A percentile compares a stretch with the other conserved stretches of the same genome.
Evolutionary conservation across 2,329 filamentous ascomycete genomes (phyloP).

Genomic region (Pseudogymnoascus sp.): DNA sequence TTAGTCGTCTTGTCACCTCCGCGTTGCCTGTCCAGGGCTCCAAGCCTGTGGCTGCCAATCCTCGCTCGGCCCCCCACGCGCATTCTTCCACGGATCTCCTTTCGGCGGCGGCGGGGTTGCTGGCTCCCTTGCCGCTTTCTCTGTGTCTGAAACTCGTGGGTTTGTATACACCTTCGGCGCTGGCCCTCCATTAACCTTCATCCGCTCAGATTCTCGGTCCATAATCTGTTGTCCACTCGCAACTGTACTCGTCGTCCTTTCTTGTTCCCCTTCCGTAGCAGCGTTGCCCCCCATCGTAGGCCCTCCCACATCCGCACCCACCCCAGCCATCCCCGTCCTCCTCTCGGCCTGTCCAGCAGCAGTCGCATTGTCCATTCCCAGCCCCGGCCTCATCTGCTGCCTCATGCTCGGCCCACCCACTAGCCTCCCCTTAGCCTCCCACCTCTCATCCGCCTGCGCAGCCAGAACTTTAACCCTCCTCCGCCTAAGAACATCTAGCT

Average conservation of each 20-base stretch:
- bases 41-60: slow-evolving; percentile 44
- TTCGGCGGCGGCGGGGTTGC: slow-evolving; percentile 20
- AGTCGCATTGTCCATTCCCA: slow-evolving; percentile 16
- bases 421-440: slow-evolving; percentile 49
- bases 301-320: neutral
- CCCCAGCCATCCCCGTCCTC: neutral
- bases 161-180: slow-evolving; percentile 4
- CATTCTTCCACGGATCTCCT: slow-evolving; percentile 46
- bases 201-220: neutral
- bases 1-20: neutral
- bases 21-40: neutral
- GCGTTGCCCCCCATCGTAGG: neutral
- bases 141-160: slow-evolving; percentile 7
- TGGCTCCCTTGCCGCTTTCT: slow-evolving; percentile 13
- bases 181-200: slow-evolving; percentile 1
- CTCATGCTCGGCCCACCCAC: slow-evolving; percentile 31
- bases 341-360: slow-evolving; percentile 12
- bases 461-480: slow-evolving; percentile 46
- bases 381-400: slow-evolving; percentile 26
- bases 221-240: neutral
- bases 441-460: slow-evolving; percentile 53
- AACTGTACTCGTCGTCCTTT: neutral
- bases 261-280: neutral
- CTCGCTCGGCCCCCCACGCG: slow-evolving; percentile 49
- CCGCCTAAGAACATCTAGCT: slow-evolving; percentile 43